phyloP scores from a whole-genome alignment of 2,329 filamentous ascomycete species.

The Colletotrichum sublineola region DNA sequence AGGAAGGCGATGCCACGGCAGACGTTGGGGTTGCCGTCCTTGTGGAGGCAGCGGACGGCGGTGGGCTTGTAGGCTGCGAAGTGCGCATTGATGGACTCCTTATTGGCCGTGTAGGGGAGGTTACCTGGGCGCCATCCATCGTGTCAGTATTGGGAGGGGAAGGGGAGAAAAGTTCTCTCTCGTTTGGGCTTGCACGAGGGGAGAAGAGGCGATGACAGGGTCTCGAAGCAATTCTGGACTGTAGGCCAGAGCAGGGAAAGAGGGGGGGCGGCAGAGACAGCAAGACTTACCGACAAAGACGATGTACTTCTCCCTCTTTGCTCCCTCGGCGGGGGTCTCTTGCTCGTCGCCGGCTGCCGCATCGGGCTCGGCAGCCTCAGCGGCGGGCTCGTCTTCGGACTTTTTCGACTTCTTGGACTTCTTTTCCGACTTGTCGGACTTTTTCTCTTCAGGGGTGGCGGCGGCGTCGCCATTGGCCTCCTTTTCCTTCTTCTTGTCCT shows the following conservation, averaged over 20 bases:
- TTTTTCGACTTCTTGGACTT: slow-evolving; percentile 54
- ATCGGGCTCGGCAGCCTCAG: slow-evolving; percentile 9
- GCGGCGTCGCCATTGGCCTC: slow-evolving; percentile 51
- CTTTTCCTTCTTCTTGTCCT: slow-evolving; percentile 42
- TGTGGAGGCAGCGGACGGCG: slow-evolving; percentile 79
- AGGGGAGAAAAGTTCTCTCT: not conserved
- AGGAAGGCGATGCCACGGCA: slow-evolving; percentile 87
- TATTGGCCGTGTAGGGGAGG: slow-evolving; percentile 86
- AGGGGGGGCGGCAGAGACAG: too few relatives aligned
- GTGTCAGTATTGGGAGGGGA: slow-evolving; percentile 43
- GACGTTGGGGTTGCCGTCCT: slow-evolving; percentile 71
- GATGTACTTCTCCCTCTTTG: slow-evolving; percentile 74
- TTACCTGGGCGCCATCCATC: slow-evolving; percentile 70
- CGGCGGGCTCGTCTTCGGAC: slow-evolving; percentile 50
- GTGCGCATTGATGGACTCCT: slow-evolving; percentile 77
- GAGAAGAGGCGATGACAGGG: not conserved
- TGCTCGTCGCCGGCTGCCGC: slow-evolving; percentile 29
- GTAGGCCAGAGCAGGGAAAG: not conserved
- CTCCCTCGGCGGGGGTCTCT: slow-evolving; percentile 35
- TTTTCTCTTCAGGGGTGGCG: slow-evolving; percentile 21
- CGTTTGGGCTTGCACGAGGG: slow-evolving; percentile 22
- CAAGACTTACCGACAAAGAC: slow-evolving; percentile 76
- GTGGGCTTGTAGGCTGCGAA: slow-evolving; percentile 81
- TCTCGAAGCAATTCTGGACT: not conserved
- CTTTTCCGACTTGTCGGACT: slow-evolving; percentile 37